Evolutionary conservation across 345 rosid genomes (phyloP), one percentile per base, ranked within the genome.

Genomic region (Brassica rapa): DNA sequence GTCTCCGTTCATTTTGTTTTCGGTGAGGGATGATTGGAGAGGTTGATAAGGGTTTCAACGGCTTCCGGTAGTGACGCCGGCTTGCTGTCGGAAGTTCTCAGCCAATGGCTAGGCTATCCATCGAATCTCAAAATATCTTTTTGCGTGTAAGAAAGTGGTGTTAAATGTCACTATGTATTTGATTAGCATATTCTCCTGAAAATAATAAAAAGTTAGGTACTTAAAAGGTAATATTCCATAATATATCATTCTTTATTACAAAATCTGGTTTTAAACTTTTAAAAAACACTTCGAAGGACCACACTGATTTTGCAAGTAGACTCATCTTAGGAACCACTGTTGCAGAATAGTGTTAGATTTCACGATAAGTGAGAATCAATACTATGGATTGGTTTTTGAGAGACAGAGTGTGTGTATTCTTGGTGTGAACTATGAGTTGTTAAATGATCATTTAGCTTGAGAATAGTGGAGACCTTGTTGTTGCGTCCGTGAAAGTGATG

Each of bases 11-110:
- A 66, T 39, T 33, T 6, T 33, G 43, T 10, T 35, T 9, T 35
- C 10, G 70, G 9, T n/a, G 39, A 9, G 16, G 14, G 24, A 21
- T 21, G 62, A 29, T 69, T n/a, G 53, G 70, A 46, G 59, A 6
- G 72, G 61, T 39, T 46, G 66, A 14, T 57, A 39, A 29, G 62
- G 77, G 10, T 71, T 72, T 3, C 35, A 2, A 78, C 46, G 43
- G 65, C 37, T 4, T 25, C 29, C 15, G 33, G 33, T 1, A 16
- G 23, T 29, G 66, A 9, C 66, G 76, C 76, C 67, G 67, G 56
- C 49, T 62, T 29, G 76, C n/a, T 46, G 68, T 15, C 76, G 61
- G 68, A 1, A 43, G n/a, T 0, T 62, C 11, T 43, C 43, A 62
- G 68, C 67, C 74, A 23, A 4, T 35, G 1, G 35, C 35, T 57